phyloP scores from a whole-genome alignment of 805 yeast genomes.

The Suhomyces tanzawaensis region DNA sequence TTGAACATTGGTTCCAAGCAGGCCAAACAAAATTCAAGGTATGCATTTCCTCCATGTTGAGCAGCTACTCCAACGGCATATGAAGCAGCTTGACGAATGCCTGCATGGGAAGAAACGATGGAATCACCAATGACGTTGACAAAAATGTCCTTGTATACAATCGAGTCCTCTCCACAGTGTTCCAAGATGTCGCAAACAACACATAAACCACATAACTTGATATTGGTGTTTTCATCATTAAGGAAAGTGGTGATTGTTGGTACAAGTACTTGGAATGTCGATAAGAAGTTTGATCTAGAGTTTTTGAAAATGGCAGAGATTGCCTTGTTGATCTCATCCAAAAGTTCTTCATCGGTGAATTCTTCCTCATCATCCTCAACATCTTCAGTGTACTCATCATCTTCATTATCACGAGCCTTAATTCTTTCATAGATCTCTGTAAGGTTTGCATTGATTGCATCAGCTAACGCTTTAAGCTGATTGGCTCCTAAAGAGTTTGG shows the following conservation, averaged over 20 bases:
- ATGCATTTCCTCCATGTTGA: constrained; percentile 65
- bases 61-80: constrained; percentile 85
- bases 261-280: constrained; percentile 60
- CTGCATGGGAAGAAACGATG: constrained; percentile 62
- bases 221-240: constrained; percentile 62
- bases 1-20: constrained; percentile 75
- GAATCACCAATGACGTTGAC: constrained; percentile 63
- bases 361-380: constrained; percentile 82
- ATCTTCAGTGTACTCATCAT: constrained; percentile 87
- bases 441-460: constrained; percentile 58
- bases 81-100: constrained; percentile 84
- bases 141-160: constrained; percentile 62
- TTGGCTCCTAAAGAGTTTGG: constrained; percentile 52
- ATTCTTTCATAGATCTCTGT: constrained; percentile 69
- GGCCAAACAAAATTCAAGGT: constrained; percentile 60
- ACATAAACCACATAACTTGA: constrained; percentile 75
- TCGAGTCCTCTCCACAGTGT: constrained; percentile 68
- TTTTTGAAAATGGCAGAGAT: constrained; percentile 68
- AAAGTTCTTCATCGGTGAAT: constrained; percentile 82
- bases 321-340: constrained; percentile 81
- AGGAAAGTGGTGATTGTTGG: constrained; percentile 63
- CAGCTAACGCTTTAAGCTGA: constrained; percentile 56
- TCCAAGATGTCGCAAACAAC: constrained; percentile 80
- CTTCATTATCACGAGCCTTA: constrained; percentile 67
- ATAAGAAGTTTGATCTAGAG: constrained; percentile 55